Evolutionary conservation across 306 rosid species (phyloP).

Genomic region (Glycyrrhiza uralensis): DNA sequence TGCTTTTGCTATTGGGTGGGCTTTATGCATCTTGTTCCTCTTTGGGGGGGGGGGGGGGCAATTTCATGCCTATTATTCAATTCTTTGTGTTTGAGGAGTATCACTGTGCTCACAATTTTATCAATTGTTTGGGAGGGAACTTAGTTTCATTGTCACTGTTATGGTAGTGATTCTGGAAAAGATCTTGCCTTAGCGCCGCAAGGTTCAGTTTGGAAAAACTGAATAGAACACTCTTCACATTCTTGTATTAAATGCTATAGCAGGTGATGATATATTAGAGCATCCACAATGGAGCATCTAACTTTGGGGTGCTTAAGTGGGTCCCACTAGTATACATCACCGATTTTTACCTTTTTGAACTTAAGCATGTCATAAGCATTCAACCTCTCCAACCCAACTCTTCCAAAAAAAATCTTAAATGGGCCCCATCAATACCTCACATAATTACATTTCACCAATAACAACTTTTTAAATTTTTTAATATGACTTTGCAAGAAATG

Average conservation of each 20-base stretch:
- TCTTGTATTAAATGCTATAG: not conserved
- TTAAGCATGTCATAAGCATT: no score
- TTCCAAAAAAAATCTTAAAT: no score
- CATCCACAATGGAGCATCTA: no score
- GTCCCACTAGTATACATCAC: no score
- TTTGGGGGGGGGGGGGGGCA: not conserved
- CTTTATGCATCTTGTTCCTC: not conserved
- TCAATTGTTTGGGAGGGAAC: not conserved
- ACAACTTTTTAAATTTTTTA: no score
- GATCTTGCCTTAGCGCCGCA: not conserved
- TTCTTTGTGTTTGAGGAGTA: conserved; percentile 2
- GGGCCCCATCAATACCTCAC: no score
- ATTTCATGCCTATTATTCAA: not conserved
- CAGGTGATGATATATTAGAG: not conserved
- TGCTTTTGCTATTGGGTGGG: not conserved
- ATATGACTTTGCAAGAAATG: no score
- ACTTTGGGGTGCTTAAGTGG: no score
- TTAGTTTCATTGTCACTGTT: not conserved
- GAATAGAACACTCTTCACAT: not conserved
- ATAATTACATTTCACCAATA: no score
- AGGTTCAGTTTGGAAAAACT: not conserved
- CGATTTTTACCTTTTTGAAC: no score
- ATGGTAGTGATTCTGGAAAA: not conserved
- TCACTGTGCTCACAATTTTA: not conserved
- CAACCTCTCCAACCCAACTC: no score